These are phyloP conservation scores for Ustilago xerochloae DNA, from an alignment of 1,284 basidiomycete genomes.

Conservation along the genomic window DNA sequence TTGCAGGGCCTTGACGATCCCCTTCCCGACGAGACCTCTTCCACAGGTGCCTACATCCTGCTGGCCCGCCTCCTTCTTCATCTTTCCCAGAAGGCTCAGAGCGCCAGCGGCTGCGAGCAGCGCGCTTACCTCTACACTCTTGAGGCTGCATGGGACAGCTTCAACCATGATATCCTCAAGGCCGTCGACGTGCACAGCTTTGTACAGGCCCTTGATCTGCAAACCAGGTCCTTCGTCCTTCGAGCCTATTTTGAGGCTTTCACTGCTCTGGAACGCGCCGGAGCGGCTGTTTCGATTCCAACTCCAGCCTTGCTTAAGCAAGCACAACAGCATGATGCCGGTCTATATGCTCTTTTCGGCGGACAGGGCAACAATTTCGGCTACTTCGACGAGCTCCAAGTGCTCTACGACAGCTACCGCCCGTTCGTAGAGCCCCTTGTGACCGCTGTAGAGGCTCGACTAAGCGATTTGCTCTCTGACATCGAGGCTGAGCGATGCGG, in stretches of 20 bases:
- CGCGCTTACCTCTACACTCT: too few relatives aligned
- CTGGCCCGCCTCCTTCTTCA: too few relatives aligned
- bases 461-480: slow-evolving; percentile 56
- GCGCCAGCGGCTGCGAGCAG: too few relatives aligned
- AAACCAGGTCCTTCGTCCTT: slow-evolving; percentile 81
- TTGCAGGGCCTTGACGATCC: too few relatives aligned
- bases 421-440: slow-evolving; percentile 84
- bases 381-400: slow-evolving; percentile 94
- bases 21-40: too few relatives aligned
- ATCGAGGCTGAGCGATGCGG: slow-evolving; percentile 72
- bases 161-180: too few relatives aligned
- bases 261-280: slow-evolving; percentile 76
- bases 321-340: slow-evolving; percentile 77
- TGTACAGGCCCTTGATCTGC: too few relatives aligned
- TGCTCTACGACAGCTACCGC: slow-evolving; percentile 88
- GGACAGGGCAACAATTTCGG: slow-evolving; percentile 95
- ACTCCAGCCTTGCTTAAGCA: slow-evolving; percentile 77
- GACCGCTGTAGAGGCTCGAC: slow-evolving; percentile 72
- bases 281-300: slow-evolving; percentile 74
- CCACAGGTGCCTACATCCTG: too few relatives aligned
- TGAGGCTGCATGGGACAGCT: too few relatives aligned
- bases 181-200: too few relatives aligned
- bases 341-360: slow-evolving; percentile 92
- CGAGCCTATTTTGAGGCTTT: slow-evolving; percentile 83
- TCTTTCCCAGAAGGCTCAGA: too few relatives aligned